phyloP scores from a whole-genome alignment of 352 stramenopile species.

The Globisporangium alternatum region DNA sequence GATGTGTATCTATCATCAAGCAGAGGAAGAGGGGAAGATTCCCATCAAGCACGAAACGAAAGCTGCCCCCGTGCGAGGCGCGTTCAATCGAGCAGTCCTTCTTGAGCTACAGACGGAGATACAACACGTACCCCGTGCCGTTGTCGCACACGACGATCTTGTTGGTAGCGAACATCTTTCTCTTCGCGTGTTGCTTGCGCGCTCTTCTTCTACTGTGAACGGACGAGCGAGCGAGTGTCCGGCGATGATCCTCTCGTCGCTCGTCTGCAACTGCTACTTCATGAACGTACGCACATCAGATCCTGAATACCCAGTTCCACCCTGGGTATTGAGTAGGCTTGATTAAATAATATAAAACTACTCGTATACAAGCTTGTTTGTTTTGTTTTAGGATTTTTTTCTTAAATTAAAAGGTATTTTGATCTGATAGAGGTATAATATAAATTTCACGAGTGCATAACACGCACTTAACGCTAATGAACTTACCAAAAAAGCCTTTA shows the following conservation, averaged over 20 bases:
- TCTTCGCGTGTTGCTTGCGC: background rate
- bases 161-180: conserved; percentile 75
- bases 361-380: no score
- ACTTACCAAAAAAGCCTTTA: background rate
- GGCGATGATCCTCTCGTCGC: background rate
- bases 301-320: conserved; percentile 1
- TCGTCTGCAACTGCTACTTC: conserved; percentile 4
- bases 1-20: background rate
- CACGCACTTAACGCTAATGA: no score
- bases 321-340: background rate
- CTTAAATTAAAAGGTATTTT: background rate
- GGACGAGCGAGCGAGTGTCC: background rate
- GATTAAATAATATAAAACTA: no score
- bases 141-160: conserved; percentile 90
- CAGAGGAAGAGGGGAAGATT: no score
- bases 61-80: background rate
- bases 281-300: background rate
- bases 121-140: conserved; percentile 63
- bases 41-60: background rate
- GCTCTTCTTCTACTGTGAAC: background rate
- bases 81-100: background rate
- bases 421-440: background rate
- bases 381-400: no score
- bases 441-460: background rate
- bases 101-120: background rate